phyloP scores from a whole-genome alignment of 176 grass and related monocot genomes.

The Carex parvula region DNA sequence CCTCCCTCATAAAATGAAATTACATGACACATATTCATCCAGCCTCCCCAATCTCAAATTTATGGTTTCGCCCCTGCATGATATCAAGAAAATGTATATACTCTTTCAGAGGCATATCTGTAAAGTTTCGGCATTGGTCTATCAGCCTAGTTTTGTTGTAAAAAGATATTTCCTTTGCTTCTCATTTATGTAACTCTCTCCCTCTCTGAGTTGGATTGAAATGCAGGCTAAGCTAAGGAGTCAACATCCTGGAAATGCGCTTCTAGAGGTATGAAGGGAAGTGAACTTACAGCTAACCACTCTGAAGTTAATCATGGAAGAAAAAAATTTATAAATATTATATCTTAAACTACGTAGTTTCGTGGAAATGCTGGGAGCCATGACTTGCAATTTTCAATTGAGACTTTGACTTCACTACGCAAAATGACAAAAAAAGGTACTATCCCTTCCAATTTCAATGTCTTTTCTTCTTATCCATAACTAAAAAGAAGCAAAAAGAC shows the following conservation, averaged over 20 bases:
- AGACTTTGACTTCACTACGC: slow-evolving; percentile 62
- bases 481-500: background rate
- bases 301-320: slow-evolving; percentile 23
- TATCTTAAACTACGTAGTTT: slow-evolving; percentile 50
- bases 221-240: slow-evolving; percentile 67
- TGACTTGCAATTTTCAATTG: slow-evolving; percentile 82
- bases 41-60: no score
- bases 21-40: no score
- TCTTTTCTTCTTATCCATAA: background rate
- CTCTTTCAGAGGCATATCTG: background rate
- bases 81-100: background rate
- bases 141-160: background rate
- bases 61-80: no score
- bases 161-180: background rate
- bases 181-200: background rate
- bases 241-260: slow-evolving; percentile 65
- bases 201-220: slow-evolving; percentile 12
- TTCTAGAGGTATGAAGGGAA: slow-evolving; percentile 69
- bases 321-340: slow-evolving; percentile 33
- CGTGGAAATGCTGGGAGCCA: slow-evolving; percentile 99
- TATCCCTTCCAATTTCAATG: background rate
- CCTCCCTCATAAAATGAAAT: no score
- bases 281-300: slow-evolving; percentile 6
- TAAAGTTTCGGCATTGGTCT: background rate
- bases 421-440: slow-evolving; percentile 96